A percentile compares a stretch with the other conserved stretches of the same genome.
Conservation (phyloP, 2,329 filamentous ascomycete genomes). For the Colletotrichum sp. region DNA sequence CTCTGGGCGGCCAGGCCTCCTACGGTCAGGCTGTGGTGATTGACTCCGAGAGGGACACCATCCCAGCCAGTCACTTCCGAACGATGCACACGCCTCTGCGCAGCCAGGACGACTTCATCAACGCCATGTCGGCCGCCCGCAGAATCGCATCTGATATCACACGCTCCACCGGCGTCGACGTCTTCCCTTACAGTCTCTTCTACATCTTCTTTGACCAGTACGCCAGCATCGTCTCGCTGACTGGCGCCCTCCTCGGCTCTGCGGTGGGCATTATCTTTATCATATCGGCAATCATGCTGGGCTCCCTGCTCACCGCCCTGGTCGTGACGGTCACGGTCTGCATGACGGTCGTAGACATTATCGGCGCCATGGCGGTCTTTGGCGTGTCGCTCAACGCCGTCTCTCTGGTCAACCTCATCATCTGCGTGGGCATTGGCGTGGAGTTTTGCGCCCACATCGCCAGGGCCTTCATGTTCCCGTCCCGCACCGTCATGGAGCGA, state of each 20-base stretch:
- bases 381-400: constrained; percentile 93
- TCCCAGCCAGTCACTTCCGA: constrained; percentile 89
- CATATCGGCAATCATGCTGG: constrained; percentile 80
- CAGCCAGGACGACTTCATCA: constrained; percentile 91
- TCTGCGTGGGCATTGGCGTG: constrained; percentile 94
- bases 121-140: constrained; percentile 85
- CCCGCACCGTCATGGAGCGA: constrained; percentile 79
- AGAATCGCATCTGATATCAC: constrained; percentile 83
- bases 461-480: constrained; percentile 93
- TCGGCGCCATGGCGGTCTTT: constrained; percentile 91
- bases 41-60: constrained; percentile 68
- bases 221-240: constrained; percentile 80
- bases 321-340: constrained; percentile 86
- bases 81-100: constrained; percentile 87
- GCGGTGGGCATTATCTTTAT: constrained; percentile 86
- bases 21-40: constrained; percentile 87
- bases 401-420: constrained; percentile 93
- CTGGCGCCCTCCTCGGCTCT: constrained; percentile 78
- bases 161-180: constrained; percentile 73
- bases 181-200: constrained; percentile 97
- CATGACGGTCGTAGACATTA: constrained; percentile 94
- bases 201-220: constrained; percentile 99
- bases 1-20: constrained; percentile 85
- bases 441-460: constrained; percentile 99
- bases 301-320: constrained; percentile 80